A percentile compares a stretch with the other conserved stretches of the same genome.
Evolutionary conservation across 352 stramenopile species (phyloP).

Genomic region (Globisporangium rhizosaccharum): DNA sequence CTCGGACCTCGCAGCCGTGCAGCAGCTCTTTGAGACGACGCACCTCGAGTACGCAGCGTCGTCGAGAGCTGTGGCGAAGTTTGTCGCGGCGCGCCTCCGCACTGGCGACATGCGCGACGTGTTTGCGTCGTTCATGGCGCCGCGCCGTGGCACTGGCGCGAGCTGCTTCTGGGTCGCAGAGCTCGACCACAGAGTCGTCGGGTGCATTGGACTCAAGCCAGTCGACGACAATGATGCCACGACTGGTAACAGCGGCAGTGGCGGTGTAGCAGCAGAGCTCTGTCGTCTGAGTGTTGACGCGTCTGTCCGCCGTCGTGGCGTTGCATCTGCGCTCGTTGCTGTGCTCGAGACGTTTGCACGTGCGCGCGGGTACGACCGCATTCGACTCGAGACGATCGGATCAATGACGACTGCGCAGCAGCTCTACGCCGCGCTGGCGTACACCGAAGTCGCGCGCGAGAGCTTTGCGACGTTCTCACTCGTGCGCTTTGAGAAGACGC

Average conservation of each 20-base stretch:
- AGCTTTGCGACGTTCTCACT: slow-evolving; percentile 44
- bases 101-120: slow-evolving; percentile 56
- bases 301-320: slow-evolving; percentile 30
- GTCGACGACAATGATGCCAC: neutral
- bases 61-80: slow-evolving; percentile 63
- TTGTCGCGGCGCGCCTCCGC: slow-evolving; percentile 52
- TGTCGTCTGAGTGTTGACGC: slow-evolving; percentile 53
- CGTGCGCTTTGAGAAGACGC: slow-evolving; percentile 41
- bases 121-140: slow-evolving; percentile 27
- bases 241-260: neutral
- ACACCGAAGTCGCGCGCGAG: slow-evolving; percentile 23
- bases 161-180: slow-evolving; percentile 68
- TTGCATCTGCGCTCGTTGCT: slow-evolving; percentile 42
- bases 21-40: slow-evolving; percentile 52
- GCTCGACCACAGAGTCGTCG: slow-evolving; percentile 30
- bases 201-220: slow-evolving; percentile 56
- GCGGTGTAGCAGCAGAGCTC: slow-evolving; percentile 31
- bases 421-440: slow-evolving; percentile 42
- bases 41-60: slow-evolving; percentile 40
- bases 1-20: slow-evolving; percentile 35
- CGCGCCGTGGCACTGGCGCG: neutral
- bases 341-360: slow-evolving; percentile 35
- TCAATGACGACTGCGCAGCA: slow-evolving; percentile 48
- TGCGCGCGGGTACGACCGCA: slow-evolving; percentile 21
- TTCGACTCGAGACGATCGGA: slow-evolving; percentile 61